Evolutionary conservation across 108 stramenopile genomes (phyloP), one percentile per base, ranked within the genome.

Genomic region (Halocafeteria seosinensis): DNA sequence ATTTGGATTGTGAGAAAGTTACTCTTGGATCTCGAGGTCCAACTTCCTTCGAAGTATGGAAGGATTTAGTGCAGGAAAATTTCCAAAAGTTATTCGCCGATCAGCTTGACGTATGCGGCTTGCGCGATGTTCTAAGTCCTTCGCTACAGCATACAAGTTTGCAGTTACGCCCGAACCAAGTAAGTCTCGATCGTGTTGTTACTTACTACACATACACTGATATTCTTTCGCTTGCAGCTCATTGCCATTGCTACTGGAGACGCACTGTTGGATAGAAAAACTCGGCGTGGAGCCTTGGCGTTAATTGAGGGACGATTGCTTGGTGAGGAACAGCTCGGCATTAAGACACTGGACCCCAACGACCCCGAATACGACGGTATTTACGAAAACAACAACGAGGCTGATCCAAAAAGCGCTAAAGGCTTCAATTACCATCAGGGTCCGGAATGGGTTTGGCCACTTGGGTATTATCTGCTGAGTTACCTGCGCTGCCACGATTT

Each of bases 351-450:
- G 21, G 2, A 17, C 21, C 57, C 57, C 2, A 12, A 11, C 2
- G 57, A 59, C 21, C 6, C 13, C 5, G 57, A 33, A 17, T 59
- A 24, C 57, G 34, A 35, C 17, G 27, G 27, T n/a, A 35, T 3
- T 11, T 59, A 59, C n/a, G 25, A 6, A 33, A 59, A 59, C 57
- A 6, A 25, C 2, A 35, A 8, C 2, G 25, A 2, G 17, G 17
- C 2, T 1, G 28, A 30, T n/a, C 12, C 17, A 2, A 5, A 11
- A 2, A 59, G 34, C 17, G 57, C 27, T 5, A n/a, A 11, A 35
- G 57, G 57, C n/a, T 59, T 33, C 34, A 59, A 59, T 35, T 59
- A 59, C n/a, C 57, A 59, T 35, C 57, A 59, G n/a, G 57, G 57
- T 3, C 57, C 57, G 21, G 57, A 59, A 35, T 59, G 57, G 57